Base-by-base conservation (phyloP, 495 filamentous ascomycete species). In the Hypoxylon fuscum region DNA sequence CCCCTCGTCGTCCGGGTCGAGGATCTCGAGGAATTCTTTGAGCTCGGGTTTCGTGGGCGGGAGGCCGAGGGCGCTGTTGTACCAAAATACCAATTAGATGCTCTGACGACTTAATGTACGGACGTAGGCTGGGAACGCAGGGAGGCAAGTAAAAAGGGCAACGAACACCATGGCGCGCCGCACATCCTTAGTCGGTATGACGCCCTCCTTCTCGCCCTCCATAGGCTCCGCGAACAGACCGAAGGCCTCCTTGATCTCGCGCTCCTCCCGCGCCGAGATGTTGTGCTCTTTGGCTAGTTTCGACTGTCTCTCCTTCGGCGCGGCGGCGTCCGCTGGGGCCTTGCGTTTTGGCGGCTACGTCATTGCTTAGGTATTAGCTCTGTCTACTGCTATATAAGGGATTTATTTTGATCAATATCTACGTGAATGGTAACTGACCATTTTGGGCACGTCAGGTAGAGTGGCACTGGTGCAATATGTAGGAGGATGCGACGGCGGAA, bases 221-320 rank as follows among this genome's bases (percentile, higher is more conserved):
- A 86, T 85, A 27, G 87, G 83, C 49, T 88, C 82, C 1, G 90
- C 76, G 74, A 97, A 98, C 14, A 97, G 81, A 25, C 82, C 75
- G 75, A 95, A 98, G 12, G 92, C 93, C 74, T 96, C 92, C 66
- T 85, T 85, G 66, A 98, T 96, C 73, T 97, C 92, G 62, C 83
- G 79, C 71, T 98, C 95, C 77, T 97, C 89, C 45, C 86, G 85
- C 17, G 85, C 86, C 22, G 86, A 88, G 73, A 98, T 87, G 72
- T 90, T 84, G 80, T 97, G 86, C 61, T 95, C 90, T 72, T 90
- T 90, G 2, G 93, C 93, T 57, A 96, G 90, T 71, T 92, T 94
- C 64, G 93, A 96, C 62, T 82, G 85, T 38, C 68, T 73, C 42
- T 69, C 64, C 32, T 71, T 72, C 32, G 71, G 55, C 49, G 62